A percentile compares a stretch with the other conserved stretches of the same genome.
Evolutionary conservation across 2,329 filamentous ascomycete species (phyloP).

Genomic region (Xylariaceae sp.): DNA sequence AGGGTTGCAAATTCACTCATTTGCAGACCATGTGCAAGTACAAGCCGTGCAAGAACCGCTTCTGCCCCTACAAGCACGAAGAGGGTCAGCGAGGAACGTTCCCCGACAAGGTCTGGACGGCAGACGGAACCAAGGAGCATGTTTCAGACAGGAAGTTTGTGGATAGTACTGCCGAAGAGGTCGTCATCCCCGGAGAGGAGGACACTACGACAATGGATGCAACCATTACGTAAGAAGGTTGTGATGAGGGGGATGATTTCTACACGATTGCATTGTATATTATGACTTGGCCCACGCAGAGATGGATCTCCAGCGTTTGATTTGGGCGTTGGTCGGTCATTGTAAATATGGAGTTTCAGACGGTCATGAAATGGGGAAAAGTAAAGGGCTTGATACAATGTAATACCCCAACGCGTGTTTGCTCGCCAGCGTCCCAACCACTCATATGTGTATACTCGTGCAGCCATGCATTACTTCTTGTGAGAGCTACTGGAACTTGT

Average conservation of each 20-base stretch:
- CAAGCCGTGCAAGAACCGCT: slow-evolving; percentile 86
- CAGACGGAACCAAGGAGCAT: slow-evolving; percentile 60
- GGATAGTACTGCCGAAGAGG: slow-evolving; percentile 68
- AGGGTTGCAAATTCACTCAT: slow-evolving; percentile 89
- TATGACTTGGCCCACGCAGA: slow-evolving; percentile 7
- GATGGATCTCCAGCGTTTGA: too few relatives aligned
- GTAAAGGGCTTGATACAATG: too few relatives aligned
- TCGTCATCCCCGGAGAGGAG: slow-evolving; percentile 61
- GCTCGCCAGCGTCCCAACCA: too few relatives aligned
- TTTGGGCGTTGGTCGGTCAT: too few relatives aligned
- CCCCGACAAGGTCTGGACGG: slow-evolving; percentile 88
- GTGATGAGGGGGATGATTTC: neutral
- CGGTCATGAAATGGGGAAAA: too few relatives aligned
- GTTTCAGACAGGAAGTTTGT: slow-evolving; percentile 89
- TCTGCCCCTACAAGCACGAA: slow-evolving; percentile 84
- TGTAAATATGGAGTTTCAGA: too few relatives aligned
- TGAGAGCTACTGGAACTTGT: too few relatives aligned
- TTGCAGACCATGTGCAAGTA: slow-evolving; percentile 82
- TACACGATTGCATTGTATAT: slow-evolving; percentile 20
- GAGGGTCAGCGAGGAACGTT: slow-evolving; percentile 86
- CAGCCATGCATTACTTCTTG: too few relatives aligned
- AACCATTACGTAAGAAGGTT: slow-evolving; percentile 12
- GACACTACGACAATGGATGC: slow-evolving; percentile 32
- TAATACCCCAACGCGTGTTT: too few relatives aligned
- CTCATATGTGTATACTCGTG: too few relatives aligned